Evolutionary conservation across 208 protist genomes (phyloP).

Genomic region (Crithidia bombi): DNA sequence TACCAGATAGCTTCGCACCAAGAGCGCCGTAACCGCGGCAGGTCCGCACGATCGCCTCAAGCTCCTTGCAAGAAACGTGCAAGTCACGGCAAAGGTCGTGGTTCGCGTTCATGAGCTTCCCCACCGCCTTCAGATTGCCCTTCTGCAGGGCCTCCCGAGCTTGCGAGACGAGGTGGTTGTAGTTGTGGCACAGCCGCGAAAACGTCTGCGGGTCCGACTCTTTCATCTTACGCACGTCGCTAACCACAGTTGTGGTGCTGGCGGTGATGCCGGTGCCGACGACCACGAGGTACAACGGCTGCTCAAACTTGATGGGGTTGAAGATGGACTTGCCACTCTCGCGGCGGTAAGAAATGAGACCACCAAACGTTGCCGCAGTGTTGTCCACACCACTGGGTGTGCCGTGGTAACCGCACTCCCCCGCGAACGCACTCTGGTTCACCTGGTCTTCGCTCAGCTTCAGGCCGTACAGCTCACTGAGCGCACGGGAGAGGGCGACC

Average conservation of each 20-base stretch:
- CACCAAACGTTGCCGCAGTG: constrained; percentile 87
- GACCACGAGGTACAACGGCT: constrained; percentile 73
- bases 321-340: constrained; percentile 43
- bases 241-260: constrained; percentile 72
- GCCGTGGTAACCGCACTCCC: constrained; percentile 88
- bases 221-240: constrained; percentile 61
- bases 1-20: constrained; percentile 85
- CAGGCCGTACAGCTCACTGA: constrained; percentile 72
- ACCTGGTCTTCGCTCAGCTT: constrained; percentile 64
- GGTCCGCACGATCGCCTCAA: constrained; percentile 71
- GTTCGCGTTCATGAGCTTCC: constrained; percentile 66
- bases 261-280: constrained; percentile 85
- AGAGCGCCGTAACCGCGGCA: constrained; percentile 53
- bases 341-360: constrained; percentile 74
- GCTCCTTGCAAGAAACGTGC: constrained; percentile 61
- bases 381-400: constrained; percentile 91
- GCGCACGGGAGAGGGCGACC: constrained; percentile 74
- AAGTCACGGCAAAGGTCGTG: constrained; percentile 74
- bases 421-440: constrained; percentile 71
- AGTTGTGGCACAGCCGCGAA: constrained; percentile 39
- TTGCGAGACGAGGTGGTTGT: constrained; percentile 41
- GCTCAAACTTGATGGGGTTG: constrained; percentile 32
- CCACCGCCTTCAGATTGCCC: constrained; percentile 48
- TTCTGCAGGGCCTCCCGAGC: constrained; percentile 50
- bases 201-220: constrained; percentile 52